Evolutionary conservation across 805 yeast species (phyloP), one percentile per base, ranked within the genome.

Genomic region (Yarrowia deformans): DNA sequence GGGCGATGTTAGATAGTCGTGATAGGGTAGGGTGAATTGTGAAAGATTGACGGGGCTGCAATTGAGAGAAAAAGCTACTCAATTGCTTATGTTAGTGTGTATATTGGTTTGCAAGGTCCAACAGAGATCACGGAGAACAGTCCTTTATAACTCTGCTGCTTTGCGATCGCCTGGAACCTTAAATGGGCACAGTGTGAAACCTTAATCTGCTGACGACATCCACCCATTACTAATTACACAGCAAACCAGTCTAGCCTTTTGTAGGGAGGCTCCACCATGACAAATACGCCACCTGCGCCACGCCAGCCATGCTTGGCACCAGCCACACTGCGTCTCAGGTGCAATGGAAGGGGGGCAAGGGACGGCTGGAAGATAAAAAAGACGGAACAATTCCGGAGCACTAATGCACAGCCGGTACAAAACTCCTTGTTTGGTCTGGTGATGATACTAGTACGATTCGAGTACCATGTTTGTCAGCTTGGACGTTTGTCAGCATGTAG

Each of bases 1-100:
- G 61, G 5, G 73, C 58, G 19, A 72, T 29, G 32, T 40, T 52
- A 2, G 52, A 66, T 9, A 52, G 60, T 66, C 69, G 23, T 16
- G 68, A 7, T n/a, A 60, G 50, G 8, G 66, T 18, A 14, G 66
- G 42, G 18, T 34, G 66, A 23, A 60, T 60, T 23, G 40, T 60
- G 37, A 29, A 14, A 19, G 7, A 8, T 8, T 7, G 19, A 6
- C 7, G 46, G 4, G 34, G 9, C 35, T 4, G 49, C 66, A 60
- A 60, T 60, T 60, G 66, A 60, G 50, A 7, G 3, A 13, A 14
- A 4, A 7, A 7, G 46, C n/a, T n/a, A n/a, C 35, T 32, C 64
- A 58, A 58, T 58, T 43, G 64, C 64, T 8, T 8, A 2, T 16
- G 10, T 9, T 34, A 8, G 37, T 23, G 29, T 23, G 29, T 23